These are phyloP conservation scores for Hypoxylon sp. DNA, from an alignment of 2,329 filamentous ascomycete genomes.

Conservation along the genomic window DNA sequence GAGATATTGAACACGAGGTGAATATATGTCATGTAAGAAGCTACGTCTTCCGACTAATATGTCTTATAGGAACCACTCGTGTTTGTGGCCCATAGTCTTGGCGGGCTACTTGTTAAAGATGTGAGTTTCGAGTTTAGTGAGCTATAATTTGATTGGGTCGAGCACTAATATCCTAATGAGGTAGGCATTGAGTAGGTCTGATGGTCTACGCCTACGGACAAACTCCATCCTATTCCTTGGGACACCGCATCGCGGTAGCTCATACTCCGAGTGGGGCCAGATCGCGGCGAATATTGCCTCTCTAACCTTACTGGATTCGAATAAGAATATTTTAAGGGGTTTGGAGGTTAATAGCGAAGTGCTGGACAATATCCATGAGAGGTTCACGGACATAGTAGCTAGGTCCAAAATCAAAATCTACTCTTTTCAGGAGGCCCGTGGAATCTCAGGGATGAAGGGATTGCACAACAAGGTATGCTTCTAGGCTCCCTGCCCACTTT, in stretches of 20 bases:
- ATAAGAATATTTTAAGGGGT: constrained; percentile 53
- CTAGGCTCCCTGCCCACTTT: no score
- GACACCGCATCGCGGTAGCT: constrained; percentile 58
- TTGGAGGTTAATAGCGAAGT: constrained; percentile 56
- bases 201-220: constrained; percentile 49
- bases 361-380: constrained; percentile 57
- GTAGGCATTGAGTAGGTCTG: constrained; percentile 55
- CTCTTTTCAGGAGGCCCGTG: constrained; percentile 58
- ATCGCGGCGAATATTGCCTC: constrained; percentile 54
- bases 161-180: not conserved
- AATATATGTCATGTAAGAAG: not conserved
- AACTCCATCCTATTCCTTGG: constrained; percentile 58
- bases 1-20: constrained; percentile 53
- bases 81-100: constrained; percentile 58
- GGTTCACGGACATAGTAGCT: constrained; percentile 53
- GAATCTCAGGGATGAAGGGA: constrained; percentile 55
- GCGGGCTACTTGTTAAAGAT: constrained; percentile 58
- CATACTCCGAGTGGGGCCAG: constrained; percentile 53
- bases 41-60: not conserved
- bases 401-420: constrained; percentile 55
- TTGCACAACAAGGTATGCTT: constrained; percentile 53
- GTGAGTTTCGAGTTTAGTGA: constrained; percentile 39
- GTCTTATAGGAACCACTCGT: constrained; percentile 51
- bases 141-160: not conserved
- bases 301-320: constrained; percentile 55